Evolutionary conservation across 2,329 filamentous ascomycete species (phyloP).

Genomic region (Alternaria panax): DNA sequence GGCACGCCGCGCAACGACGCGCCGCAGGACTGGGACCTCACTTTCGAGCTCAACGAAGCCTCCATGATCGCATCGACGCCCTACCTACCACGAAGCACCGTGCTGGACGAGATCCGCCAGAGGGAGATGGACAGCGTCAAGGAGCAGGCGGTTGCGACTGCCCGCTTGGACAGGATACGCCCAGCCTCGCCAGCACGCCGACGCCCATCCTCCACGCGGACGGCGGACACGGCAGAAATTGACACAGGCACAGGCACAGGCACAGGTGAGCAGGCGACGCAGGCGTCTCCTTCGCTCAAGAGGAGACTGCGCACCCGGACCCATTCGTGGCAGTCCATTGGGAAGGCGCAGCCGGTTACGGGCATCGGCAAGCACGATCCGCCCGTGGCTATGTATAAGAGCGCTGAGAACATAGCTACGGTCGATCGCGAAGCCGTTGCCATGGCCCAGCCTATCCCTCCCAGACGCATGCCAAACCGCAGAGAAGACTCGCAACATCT

Average conservation of each 20-base stretch:
- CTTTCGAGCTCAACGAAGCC: slow-evolving; percentile 55
- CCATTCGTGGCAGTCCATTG: slow-evolving; percentile 41
- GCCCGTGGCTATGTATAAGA: slow-evolving; percentile 45
- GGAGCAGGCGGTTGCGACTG: slow-evolving; percentile 43
- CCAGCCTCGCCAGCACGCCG: slow-evolving; percentile 39
- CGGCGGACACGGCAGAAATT: slow-evolving; percentile 4
- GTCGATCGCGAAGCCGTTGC: slow-evolving; percentile 38
- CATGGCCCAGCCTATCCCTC: slow-evolving; percentile 29
- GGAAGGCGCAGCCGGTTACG: slow-evolving; percentile 37
- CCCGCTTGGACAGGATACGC: slow-evolving; percentile 37
- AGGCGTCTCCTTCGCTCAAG: slow-evolving; percentile 14
- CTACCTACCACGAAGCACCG: slow-evolving; percentile 50
- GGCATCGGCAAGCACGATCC: slow-evolving; percentile 40
- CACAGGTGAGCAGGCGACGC: slow-evolving; percentile 14
- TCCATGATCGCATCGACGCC: slow-evolving; percentile 59
- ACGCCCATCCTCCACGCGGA: slow-evolving; percentile 23
- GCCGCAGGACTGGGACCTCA: slow-evolving; percentile 44
- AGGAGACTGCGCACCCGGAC: slow-evolving; percentile 31
- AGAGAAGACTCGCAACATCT: slow-evolving; percentile 57
- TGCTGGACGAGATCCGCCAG: slow-evolving; percentile 54
- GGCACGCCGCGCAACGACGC: slow-evolving; percentile 36
- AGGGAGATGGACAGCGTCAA: slow-evolving; percentile 52
- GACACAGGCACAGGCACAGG: no score
- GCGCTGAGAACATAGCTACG: slow-evolving; percentile 43
- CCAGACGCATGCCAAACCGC: slow-evolving; percentile 39